These are phyloP conservation scores for Micractinium conductrix DNA, from an alignment of 139 green algal genomes.

Conservation along the genomic window DNA sequence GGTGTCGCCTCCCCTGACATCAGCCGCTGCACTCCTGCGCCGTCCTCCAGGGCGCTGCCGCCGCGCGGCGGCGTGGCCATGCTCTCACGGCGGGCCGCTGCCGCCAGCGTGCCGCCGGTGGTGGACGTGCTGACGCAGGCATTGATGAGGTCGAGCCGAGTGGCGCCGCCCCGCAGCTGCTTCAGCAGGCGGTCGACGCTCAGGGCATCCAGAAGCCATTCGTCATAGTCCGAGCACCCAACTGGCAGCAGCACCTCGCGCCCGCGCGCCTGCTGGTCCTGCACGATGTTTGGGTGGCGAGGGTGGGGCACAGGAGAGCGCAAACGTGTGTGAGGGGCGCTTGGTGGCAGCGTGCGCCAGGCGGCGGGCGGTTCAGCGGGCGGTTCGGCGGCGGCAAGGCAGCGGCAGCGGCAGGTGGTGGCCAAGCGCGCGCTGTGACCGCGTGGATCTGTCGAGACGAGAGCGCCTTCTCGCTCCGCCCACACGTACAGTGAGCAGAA, in stretches of 20 bases:
- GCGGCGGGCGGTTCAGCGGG: neutral
- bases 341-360: neutral
- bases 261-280: conserved; percentile 46
- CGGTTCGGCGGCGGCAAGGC: neutral
- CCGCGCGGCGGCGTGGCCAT: neutral
- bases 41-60: neutral
- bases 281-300: no score
- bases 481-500: neutral
- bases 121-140: conserved; percentile 17
- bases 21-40: neutral
- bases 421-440: neutral
- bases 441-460: neutral
- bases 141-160: conserved; percentile 15
- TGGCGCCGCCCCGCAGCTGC: neutral
- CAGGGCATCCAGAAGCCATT: conserved; percentile 66
- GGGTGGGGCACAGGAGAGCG: no score
- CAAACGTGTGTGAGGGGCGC: no score
- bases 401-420: neutral
- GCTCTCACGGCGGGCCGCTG: neutral
- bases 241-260: conserved; percentile 56
- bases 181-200: conserved; percentile 48
- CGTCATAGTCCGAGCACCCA: conserved; percentile 59
- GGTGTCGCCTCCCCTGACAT: neutral
- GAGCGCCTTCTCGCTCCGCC: neutral
- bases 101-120: neutral